Percentiles rank a stretch among this genome's conserved stretches.
Evolutionary conservation across 768 basidiomycete genomes (phyloP).

Genomic region (Panaeolus papilionaceus): DNA sequence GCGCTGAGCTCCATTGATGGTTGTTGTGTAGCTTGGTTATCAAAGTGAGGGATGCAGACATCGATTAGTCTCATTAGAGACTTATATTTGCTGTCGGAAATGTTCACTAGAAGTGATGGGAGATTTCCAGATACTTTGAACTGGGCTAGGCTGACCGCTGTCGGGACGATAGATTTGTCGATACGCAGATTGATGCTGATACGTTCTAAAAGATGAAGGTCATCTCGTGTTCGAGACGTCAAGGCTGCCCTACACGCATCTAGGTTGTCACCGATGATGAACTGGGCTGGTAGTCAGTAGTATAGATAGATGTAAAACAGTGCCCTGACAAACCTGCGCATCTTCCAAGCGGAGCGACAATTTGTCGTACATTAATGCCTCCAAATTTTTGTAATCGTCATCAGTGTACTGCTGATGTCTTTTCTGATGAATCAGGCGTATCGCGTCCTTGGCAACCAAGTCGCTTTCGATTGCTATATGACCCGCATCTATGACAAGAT

Average conservation of each 20-base stretch:
- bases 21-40: slow-evolving; percentile 40
- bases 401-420: slow-evolving; percentile 85
- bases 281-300: slow-evolving; percentile 49
- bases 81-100: slow-evolving; percentile 92
- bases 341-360: slow-evolving; percentile 81
- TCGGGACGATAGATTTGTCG: slow-evolving; percentile 92
- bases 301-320: slow-evolving; percentile 42
- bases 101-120: slow-evolving; percentile 86
- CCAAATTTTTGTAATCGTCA: slow-evolving; percentile 84
- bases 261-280: slow-evolving; percentile 87
- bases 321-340: slow-evolving; percentile 73
- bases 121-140: slow-evolving; percentile 92
- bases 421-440: slow-evolving; percentile 81
- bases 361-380: slow-evolving; percentile 96
- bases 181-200: slow-evolving; percentile 90
- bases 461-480: slow-evolving; percentile 95
- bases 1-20: slow-evolving; percentile 28
- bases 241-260: slow-evolving; percentile 85
- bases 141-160: slow-evolving; percentile 78
- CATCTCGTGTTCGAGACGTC: slow-evolving; percentile 55
- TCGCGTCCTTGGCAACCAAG: slow-evolving; percentile 81
- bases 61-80: slow-evolving; percentile 92
- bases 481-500: slow-evolving; percentile 94
- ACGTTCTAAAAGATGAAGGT: slow-evolving; percentile 89
- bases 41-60: slow-evolving; percentile 86